phyloP scores from a whole-genome alignment of 495 filamentous ascomycete species.

The Annulohypoxylon moriforme region DNA sequence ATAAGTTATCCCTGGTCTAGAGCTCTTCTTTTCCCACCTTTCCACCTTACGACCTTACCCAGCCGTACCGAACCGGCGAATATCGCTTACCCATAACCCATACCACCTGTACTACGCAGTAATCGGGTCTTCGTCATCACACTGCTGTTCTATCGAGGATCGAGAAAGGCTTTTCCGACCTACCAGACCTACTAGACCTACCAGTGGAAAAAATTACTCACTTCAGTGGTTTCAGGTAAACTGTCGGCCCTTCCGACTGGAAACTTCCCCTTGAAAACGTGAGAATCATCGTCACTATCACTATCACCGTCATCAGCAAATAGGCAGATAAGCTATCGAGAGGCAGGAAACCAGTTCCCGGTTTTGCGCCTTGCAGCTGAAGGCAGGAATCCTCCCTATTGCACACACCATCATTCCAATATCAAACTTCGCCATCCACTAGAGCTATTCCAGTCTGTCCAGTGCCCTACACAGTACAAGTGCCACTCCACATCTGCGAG shows the following conservation, averaged over 20 bases:
- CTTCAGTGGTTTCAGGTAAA: background rate
- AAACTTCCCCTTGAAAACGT: background rate
- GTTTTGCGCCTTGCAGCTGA: slow-evolving; percentile 36
- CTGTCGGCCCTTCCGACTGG: background rate
- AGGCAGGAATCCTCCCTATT: slow-evolving; percentile 37
- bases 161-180: slow-evolving; percentile 14
- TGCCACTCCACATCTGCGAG: slow-evolving; percentile 42
- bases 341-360: slow-evolving; percentile 16
- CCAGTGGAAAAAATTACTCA: background rate
- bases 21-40: slow-evolving; percentile 23
- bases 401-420: slow-evolving; percentile 23
- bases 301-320: background rate
- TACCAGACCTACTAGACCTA: too few species aligned
- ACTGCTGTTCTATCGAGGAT: slow-evolving; percentile 28
- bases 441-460: slow-evolving; percentile 12
- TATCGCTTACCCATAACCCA: slow-evolving; percentile 33
- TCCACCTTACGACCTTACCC: slow-evolving; percentile 19
- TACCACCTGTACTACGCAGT: slow-evolving; percentile 28
- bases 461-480: slow-evolving; percentile 12
- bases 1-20: slow-evolving; percentile 38
- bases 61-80: slow-evolving; percentile 22
- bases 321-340: slow-evolving; percentile 13
- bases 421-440: slow-evolving; percentile 36
- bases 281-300: background rate
- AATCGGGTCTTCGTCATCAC: slow-evolving; percentile 39